Conservation (phyloP, 2,329 filamentous ascomycete species). For the Dactylonectria macrodidyma region DNA sequence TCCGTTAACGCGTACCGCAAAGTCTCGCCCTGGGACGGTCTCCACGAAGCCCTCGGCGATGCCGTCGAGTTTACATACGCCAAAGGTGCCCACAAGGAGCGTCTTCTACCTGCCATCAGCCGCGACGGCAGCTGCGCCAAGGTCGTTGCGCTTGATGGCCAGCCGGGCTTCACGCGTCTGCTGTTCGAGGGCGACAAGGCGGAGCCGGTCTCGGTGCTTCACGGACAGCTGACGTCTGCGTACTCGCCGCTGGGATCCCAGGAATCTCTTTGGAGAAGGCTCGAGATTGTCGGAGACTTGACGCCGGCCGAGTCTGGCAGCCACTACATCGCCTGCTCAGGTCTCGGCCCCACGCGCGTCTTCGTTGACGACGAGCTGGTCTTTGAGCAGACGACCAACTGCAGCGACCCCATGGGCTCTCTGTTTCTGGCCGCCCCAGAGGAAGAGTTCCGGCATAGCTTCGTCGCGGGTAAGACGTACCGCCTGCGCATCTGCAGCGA, state of each 20-base stretch:
- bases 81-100: constrained; percentile 41
- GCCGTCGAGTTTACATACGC: constrained; percentile 44
- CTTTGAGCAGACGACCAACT: constrained; percentile 46
- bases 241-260: constrained; percentile 45
- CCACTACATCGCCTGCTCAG: constrained; percentile 51
- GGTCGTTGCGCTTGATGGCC: constrained; percentile 47
- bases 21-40: constrained; percentile 50
- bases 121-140: constrained; percentile 35
- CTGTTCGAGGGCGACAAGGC: constrained; percentile 41
- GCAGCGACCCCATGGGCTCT: constrained; percentile 50
- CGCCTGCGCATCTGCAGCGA: constrained; percentile 47
- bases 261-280: constrained; percentile 43
- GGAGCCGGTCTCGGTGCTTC: constrained; percentile 35
- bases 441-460: constrained; percentile 43
- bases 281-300: constrained; percentile 49
- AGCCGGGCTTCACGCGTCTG: constrained; percentile 47
- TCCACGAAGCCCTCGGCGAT: constrained; percentile 41
- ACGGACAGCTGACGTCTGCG: constrained; percentile 38
- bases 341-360: constrained; percentile 46
- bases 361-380: constrained; percentile 48
- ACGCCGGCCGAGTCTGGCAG: constrained; percentile 45
- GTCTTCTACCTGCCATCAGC: constrained; percentile 36
- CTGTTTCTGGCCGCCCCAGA: constrained; percentile 47
- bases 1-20: constrained; percentile 51
- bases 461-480: constrained; percentile 44